Evolutionary conservation across 2,329 filamentous ascomycete species (phyloP).

Genomic region (Aspergillus uvarum): DNA sequence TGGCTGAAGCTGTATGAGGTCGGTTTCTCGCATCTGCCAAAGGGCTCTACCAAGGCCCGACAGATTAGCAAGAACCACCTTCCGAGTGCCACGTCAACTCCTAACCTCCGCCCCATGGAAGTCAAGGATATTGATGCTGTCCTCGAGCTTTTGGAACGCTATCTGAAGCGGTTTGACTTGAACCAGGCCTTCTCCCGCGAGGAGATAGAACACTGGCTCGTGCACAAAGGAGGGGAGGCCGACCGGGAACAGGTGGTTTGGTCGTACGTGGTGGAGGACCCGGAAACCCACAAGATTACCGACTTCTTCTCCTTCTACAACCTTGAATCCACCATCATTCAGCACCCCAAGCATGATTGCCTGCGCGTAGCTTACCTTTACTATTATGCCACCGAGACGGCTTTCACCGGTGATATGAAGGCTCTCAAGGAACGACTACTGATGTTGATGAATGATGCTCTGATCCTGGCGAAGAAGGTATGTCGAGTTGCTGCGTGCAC

Average conservation of each 20-base stretch:
- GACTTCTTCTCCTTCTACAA: constrained; percentile 98
- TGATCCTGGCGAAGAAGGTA: constrained; percentile 81
- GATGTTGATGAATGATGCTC: constrained; percentile 74
- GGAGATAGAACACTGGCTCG: constrained; percentile 85
- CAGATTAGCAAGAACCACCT: constrained; percentile 86
- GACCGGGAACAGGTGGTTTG: constrained; percentile 81
- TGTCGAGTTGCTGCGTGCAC: constrained; percentile 2
- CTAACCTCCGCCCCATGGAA: constrained; percentile 78
- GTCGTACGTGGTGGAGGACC: constrained; percentile 84
- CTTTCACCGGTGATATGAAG: constrained; percentile 56
- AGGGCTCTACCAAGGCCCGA: constrained; percentile 77
- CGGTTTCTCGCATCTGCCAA: constrained; percentile 85
- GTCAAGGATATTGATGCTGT: constrained; percentile 75
- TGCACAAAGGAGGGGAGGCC: constrained; percentile 62
- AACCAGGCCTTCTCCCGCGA: constrained; percentile 76
- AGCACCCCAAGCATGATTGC: constrained; percentile 71
- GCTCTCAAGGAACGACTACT: constrained; percentile 79
- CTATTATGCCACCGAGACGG: constrained; percentile 88
- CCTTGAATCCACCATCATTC: constrained; percentile 89
- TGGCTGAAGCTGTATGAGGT: constrained; percentile 96
- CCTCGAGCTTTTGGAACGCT: constrained; percentile 70
- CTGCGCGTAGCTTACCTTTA: constrained; percentile 93
- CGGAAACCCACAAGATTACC: constrained; percentile 73
- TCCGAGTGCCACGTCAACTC: constrained; percentile 69
- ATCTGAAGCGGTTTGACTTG: constrained; percentile 78